Evolutionary conservation across 495 filamentous ascomycete genomes (phyloP).

Genomic region (Trichoderma gamsii): DNA sequence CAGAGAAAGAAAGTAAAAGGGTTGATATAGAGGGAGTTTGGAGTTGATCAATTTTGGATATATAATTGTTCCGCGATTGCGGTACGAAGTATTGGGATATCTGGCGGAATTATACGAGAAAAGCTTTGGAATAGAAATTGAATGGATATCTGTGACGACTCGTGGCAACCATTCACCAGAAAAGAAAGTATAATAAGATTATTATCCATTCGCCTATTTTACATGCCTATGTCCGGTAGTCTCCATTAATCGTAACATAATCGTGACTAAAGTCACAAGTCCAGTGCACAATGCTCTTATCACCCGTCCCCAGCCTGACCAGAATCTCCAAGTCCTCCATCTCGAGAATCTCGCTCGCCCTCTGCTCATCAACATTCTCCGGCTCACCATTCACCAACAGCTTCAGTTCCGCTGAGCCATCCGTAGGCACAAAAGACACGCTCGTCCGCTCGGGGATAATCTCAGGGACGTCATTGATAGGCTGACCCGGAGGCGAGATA

Average conservation of each 20-base stretch:
- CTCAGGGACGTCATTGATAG: constrained; percentile 48
- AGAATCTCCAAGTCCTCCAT: constrained; percentile 79
- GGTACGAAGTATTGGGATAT: not conserved
- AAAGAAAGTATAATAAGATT: too few species aligned
- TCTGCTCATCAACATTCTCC: constrained; percentile 80
- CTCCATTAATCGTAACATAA: constrained; percentile 91
- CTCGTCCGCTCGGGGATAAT: constrained; percentile 79
- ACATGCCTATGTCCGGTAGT: constrained; percentile 65
- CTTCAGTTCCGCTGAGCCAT: constrained; percentile 74
- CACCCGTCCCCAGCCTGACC: constrained; percentile 63
- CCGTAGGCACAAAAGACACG: constrained; percentile 84
- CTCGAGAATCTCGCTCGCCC: constrained; percentile 81
- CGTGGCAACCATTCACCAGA: too few species aligned
- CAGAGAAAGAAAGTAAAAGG: not conserved
- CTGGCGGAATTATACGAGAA: not conserved
- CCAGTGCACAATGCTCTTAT: constrained; percentile 78
- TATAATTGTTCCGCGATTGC: not conserved
- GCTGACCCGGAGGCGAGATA: constrained; percentile 46
- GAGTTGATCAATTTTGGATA: not conserved
- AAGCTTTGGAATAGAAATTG: not conserved
- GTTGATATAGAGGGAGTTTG: constrained; percentile 1
- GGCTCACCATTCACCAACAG: constrained; percentile 88
- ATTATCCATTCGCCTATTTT: not conserved
- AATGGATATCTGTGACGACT: too few species aligned
- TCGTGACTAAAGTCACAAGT: constrained; percentile 98